Base-by-base conservation (phyloP, 805 yeast species). In the Kodamaea neixiangensis region DNA sequence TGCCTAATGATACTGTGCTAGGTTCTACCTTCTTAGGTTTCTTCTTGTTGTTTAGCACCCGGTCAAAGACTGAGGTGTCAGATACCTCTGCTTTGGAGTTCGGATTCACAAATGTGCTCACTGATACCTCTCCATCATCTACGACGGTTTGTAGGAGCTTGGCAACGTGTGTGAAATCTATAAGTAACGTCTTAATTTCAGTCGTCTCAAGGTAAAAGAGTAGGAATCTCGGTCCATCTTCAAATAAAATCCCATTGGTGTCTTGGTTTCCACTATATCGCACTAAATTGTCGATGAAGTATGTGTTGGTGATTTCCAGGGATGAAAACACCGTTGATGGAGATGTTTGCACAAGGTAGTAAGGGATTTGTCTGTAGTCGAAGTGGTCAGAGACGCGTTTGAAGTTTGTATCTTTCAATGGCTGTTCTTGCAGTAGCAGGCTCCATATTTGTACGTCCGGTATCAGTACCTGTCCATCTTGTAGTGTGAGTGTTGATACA, bases 41-140 rank as follows among this genome's bases (percentile, higher is more conserved):
- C 44, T 46, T 49, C 47, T 63, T 65, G 54, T 64, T 63, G 48
- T 55, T 66, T 18, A 72, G 56, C 3, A 72, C 73, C 41, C 68
- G 66, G 54, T 73, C 78, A 42, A 72, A 70, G 1, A 68, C 61
- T 7, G 65, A 57, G 7, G 62, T 50, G 33, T 54, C 52, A 10
- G 52, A 14, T 29, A 42, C 35, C 25, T 21, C 19, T 17, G 41
- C 21, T 7, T 37, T 37, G 3, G 45, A 38, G 45, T 25, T 42
- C 11, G 31, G 31, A 11, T 17, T 25, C 9, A 44, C 39, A 9
- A 31, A 14, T 3, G 46, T 18, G 17, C 17, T 35, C 15, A 45
- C 39, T 7, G 35, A 20, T 11, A 17, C 18, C 17, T 34, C 31
- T 5, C 20, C 15, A 5, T 21, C 41, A 3, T 20, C 33, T 18